Evolutionary conservation across 2,329 filamentous ascomycete genomes (phyloP), one percentile per base, ranked within the genome.

Genomic region (Aspergillus tubingensis): DNA sequence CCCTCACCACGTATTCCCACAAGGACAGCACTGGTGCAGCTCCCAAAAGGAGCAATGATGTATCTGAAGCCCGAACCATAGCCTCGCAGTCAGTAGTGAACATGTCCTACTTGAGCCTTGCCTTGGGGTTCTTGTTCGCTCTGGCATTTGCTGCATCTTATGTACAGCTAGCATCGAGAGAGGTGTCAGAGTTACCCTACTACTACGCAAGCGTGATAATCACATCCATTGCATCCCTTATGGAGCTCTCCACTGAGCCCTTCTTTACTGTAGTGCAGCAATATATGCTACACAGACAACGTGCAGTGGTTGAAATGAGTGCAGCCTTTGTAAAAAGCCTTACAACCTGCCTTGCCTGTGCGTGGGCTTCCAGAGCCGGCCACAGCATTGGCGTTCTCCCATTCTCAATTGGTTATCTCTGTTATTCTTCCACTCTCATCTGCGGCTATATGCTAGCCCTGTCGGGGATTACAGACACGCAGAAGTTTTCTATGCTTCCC

Each of bases 261-360:
- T 90, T 88, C 56, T 99, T 98, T 75, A 91, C 93, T 1, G 86
- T 96, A 36, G 87, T 94, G 64, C 93, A 97, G 76, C 88, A 91
- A 64, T 87, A 88, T 52, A 85, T 96, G 67, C 83, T 89, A 25
- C 96, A 96, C 71, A 89, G 87, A 58, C 88, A 90, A 13, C 86
- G 95, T 32, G 95, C 93, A 1, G 82, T 84, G 3, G 91, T 94
- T 51, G 96, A 99, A 78, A 90, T 90, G n/a, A 75, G 84, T 23
- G 93, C 92, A 21, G 95, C 93, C 0, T 84, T 96, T 51, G 70
- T 88, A 36, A 89, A 92, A 66, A 97, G 93, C 69, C 67, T 89
- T 39, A 81, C 87, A 13, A 95, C 92, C 0, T 92, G 95, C 63
- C 85, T 80, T 0, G 79, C 85, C 1, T 92, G 90, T 1, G 80